These are phyloP conservation scores for Talaromyces rugulosus DNA, from an alignment of 2,329 filamentous ascomycete species.

Conservation along the genomic window DNA sequence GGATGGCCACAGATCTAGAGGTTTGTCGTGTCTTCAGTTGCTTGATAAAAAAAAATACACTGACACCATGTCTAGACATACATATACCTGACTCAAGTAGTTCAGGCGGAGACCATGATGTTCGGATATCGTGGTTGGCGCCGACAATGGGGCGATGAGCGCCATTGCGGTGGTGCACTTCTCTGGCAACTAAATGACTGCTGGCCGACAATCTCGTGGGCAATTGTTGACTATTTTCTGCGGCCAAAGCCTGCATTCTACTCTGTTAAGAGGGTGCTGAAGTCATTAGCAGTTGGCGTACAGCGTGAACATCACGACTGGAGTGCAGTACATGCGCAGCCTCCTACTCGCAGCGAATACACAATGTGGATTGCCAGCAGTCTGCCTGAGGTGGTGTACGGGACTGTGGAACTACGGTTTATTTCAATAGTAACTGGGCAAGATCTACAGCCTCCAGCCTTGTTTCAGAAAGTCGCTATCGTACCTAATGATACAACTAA, in stretches of 20 bases:
- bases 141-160: constrained; percentile 40
- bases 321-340: constrained; percentile 51
- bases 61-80: constrained; percentile 39
- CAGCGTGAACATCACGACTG: constrained; percentile 37
- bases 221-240: constrained; percentile 53
- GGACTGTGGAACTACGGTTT: constrained; percentile 42
- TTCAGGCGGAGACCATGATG: constrained; percentile 52
- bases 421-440: constrained; percentile 43
- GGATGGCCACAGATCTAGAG: constrained; percentile 35
- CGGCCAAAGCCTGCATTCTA: constrained; percentile 55
- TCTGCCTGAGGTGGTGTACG: constrained; percentile 27
- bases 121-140: constrained; percentile 49
- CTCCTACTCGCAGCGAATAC: constrained; percentile 50
- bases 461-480: constrained; percentile 46
- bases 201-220: constrained; percentile 37
- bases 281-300: constrained; percentile 48
- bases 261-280: constrained; percentile 49
- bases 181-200: constrained; percentile 33
- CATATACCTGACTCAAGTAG: constrained; percentile 58
- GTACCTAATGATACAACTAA: constrained; percentile 54
- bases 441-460: constrained; percentile 39
- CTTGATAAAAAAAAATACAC: background rate
- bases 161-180: constrained; percentile 27
- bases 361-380: constrained; percentile 56
- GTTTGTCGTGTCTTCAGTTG: background rate